Evolutionary conservation across 768 basidiomycete species (phyloP).

Genomic region (Psilocybe azurescens): DNA sequence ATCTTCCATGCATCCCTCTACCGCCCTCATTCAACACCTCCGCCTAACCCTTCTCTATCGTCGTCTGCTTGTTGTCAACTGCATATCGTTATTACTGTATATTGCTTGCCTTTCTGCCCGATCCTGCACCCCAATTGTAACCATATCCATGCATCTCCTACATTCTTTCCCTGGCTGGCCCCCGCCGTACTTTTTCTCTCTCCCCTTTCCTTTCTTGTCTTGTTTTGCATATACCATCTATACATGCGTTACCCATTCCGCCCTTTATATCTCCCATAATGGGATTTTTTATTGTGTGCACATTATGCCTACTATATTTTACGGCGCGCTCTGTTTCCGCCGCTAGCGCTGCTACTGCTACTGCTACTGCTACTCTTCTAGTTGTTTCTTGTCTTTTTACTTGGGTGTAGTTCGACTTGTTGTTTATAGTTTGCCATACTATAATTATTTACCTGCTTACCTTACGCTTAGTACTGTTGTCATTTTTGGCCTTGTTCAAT

Average conservation of each 20-base stretch:
- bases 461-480: constrained; percentile 4
- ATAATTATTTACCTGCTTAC: constrained; percentile 20
- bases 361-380: constrained; percentile 2
- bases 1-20: constrained; percentile 18
- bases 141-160: constrained; percentile 27
- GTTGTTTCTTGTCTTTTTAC: constrained; percentile 3
- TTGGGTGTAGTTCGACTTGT: not conserved
- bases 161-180: constrained; percentile 24
- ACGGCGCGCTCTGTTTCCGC: not conserved
- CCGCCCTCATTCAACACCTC: constrained; percentile 7
- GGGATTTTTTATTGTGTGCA: constrained; percentile 15
- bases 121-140: constrained; percentile 33
- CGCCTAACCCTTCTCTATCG: constrained; percentile 10
- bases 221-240: constrained; percentile 20
- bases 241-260: constrained; percentile 21
- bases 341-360: constrained; percentile 1
- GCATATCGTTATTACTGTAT: constrained; percentile 57
- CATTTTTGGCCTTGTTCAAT: not conserved
- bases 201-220: constrained; percentile 14
- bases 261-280: constrained; percentile 14
- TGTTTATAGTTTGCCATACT: constrained; percentile 15
- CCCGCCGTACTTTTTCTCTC: constrained; percentile 13
- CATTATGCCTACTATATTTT: constrained; percentile 15
- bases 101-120: constrained; percentile 37
- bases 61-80: constrained; percentile 26